Percentiles rank a stretch among this genome's conserved stretches.
Evolutionary conservation across 768 basidiomycete species (phyloP).

Genomic region (Cyclocybe cylindracea): DNA sequence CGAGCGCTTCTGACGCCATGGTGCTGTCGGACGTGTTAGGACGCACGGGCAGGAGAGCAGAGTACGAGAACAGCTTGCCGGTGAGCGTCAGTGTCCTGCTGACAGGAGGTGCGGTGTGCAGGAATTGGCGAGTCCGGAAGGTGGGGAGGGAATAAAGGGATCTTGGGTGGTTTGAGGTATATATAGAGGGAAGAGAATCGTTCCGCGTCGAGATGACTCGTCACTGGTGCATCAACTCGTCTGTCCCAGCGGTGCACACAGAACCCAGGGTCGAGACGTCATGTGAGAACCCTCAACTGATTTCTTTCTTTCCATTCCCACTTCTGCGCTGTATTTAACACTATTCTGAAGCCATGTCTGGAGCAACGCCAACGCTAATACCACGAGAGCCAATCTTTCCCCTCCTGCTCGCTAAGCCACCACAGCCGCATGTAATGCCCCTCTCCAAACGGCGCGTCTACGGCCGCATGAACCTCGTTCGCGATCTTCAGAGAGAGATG

Average conservation of each 20-base stretch:
- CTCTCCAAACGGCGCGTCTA: slow-evolving; percentile 52
- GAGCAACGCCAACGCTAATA: slow-evolving; percentile 72
- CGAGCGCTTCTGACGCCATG: neutral
- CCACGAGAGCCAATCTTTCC: slow-evolving; percentile 67
- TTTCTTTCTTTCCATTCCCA: neutral
- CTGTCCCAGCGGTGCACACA: no score
- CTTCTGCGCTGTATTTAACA: neutral
- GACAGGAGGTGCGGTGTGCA: no score
- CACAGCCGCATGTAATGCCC: slow-evolving; percentile 66
- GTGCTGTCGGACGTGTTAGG: neutral
- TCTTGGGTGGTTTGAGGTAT: no score
- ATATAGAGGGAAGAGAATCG: neutral
- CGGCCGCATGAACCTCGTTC: slow-evolving; percentile 58
- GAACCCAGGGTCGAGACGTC: neutral
- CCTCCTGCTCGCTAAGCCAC: slow-evolving; percentile 62
- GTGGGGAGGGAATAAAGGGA: no score
- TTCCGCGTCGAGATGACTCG: slow-evolving; percentile 2
- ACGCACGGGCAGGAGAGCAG: no score
- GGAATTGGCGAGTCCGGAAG: no score
- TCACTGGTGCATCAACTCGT: neutral
- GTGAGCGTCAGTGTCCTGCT: no score
- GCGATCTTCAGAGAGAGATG: slow-evolving; percentile 76
- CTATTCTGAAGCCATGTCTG: slow-evolving; percentile 32
- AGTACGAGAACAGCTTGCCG: no score
- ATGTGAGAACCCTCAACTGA: slow-evolving; percentile 3